Base-by-base conservation (phyloP, 2,329 filamentous ascomycete species). In the Cladophialophora immunda region DNA sequence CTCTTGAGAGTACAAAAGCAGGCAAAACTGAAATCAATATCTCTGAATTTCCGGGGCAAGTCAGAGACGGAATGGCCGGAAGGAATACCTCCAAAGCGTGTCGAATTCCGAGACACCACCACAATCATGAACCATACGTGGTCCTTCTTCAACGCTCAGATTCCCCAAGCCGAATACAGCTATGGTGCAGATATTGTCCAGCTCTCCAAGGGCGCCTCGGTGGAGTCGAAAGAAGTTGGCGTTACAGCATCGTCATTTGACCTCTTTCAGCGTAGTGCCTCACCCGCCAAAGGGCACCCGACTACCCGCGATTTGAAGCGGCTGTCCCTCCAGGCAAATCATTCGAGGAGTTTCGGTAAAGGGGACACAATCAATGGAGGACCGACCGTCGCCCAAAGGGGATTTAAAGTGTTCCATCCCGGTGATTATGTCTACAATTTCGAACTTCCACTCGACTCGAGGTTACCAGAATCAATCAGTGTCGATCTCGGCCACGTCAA, bases 41-140 rank as follows among this genome's bases (percentile, higher is more conserved):
- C 91, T 5, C 83, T 99, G 60, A 94, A 92, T 74, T 92, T 99
- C 72, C 87, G 90, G 47, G 95, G 94, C 32, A 90, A 89, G 76
- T 92, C 93, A 2, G 87, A 91, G 70, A 98, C 95, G 1, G 93
- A 97, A 76, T 99, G 95, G 95, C 94, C 95, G 17, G 95, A 98
- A 81, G 93, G 88, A 86, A 95, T 98, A 32, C 94, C 95, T 2
- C 93, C 94, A 0, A 86, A 90, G 65, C 97, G 97, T 78, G 86
- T 90, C 0, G 92, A 97, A 47, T 89, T 92, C 61, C 90, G 88
- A 73, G 93, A 98, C 76, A 91, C 92, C 69, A 91, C 95, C 72
- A 92, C 89, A 3, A 85, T 98, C 67, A 90, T 96, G 79, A 94
- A 92, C 47, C 94, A 97, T 75, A 94, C 89, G 19, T 89, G 93